These are phyloP conservation scores for Sporothrix variecibatus DNA, from an alignment of 2,329 filamentous ascomycete species.

Conservation along the genomic window DNA sequence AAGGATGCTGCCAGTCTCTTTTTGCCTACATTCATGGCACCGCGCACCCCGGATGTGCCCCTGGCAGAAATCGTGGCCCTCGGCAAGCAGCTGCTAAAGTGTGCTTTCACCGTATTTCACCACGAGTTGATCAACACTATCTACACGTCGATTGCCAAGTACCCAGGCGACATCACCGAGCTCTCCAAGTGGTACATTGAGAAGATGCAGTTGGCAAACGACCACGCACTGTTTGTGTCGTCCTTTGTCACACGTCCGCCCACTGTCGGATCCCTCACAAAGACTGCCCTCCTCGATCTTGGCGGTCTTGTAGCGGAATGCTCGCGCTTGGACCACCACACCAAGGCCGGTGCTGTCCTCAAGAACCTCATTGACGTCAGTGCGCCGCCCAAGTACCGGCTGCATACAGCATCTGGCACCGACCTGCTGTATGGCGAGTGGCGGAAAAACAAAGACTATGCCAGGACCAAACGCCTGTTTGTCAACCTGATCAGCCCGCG, in stretches of 20 bases:
- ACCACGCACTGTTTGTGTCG: slow-evolving; percentile 38
- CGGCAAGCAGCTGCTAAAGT: slow-evolving; percentile 37
- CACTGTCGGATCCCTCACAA: slow-evolving; percentile 26
- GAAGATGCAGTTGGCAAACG: slow-evolving; percentile 34
- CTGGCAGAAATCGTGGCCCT: slow-evolving; percentile 27
- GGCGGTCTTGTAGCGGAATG: slow-evolving; percentile 40
- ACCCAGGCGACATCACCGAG: slow-evolving; percentile 32
- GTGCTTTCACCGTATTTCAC: slow-evolving; percentile 34
- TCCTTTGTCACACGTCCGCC: slow-evolving; percentile 40
- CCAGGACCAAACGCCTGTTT: slow-evolving; percentile 36
- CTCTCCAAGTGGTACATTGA: slow-evolving; percentile 40
- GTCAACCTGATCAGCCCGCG: slow-evolving; percentile 25
- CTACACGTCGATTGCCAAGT: slow-evolving; percentile 39
- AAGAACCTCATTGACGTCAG: slow-evolving; percentile 35
- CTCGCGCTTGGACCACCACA: slow-evolving; percentile 36
- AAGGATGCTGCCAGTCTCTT: slow-evolving; percentile 25
- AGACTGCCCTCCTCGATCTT: slow-evolving; percentile 33
- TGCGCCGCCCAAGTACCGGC: slow-evolving; percentile 21
- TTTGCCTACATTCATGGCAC: slow-evolving; percentile 1
- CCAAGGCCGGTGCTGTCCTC: slow-evolving; percentile 37
- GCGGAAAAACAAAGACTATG: slow-evolving; percentile 36
- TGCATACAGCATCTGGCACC: slow-evolving; percentile 43
- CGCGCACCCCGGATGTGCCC: not conserved
- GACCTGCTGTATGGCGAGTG: slow-evolving; percentile 43
- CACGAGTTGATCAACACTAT: slow-evolving; percentile 34